Conservation (phyloP, 1,284 basidiomycete species). For the Macrocystidia cucumis region DNA sequence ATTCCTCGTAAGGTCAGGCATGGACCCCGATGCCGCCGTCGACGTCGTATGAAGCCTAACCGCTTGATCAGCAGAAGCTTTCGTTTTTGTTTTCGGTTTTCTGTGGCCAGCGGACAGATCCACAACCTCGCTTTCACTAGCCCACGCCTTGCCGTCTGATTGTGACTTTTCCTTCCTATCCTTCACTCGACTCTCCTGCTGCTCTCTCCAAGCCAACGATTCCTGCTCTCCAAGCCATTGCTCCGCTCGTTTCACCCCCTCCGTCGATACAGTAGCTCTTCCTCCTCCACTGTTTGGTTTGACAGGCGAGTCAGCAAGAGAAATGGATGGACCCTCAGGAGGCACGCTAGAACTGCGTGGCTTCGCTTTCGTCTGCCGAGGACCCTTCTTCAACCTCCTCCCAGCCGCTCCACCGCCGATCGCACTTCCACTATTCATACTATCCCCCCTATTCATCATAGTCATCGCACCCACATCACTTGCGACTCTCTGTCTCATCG, state of each 20-base stretch:
- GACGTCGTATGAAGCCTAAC: conserved; percentile 2
- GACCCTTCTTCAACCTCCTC: conserved; percentile 13
- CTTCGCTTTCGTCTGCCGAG: conserved; percentile 5
- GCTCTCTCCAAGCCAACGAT: not conserved
- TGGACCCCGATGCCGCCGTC: conserved; percentile 6
- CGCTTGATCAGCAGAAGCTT: conserved; percentile 8
- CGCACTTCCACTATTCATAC: too few species aligned
- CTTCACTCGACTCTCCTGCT: conserved; percentile 7
- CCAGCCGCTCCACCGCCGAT: conserved; percentile 2
- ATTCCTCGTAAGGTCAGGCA: conserved; percentile 14
- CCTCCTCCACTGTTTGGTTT: not conserved
- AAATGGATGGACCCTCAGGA: not conserved
- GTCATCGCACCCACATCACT: conserved; percentile 15
- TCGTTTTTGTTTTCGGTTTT: not conserved
- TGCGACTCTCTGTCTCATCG: conserved; percentile 12
- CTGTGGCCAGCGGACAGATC: conserved; percentile 2
- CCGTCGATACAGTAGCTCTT: too few species aligned
- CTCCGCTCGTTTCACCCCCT: conserved; percentile 11
- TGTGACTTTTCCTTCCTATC: conserved; percentile 7
- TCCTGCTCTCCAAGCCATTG: conserved; percentile 16
- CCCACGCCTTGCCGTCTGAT: conserved; percentile 14
- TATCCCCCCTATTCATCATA: too few species aligned
- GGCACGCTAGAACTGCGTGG: conserved; percentile 16
- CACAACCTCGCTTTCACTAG: conserved; percentile 12
- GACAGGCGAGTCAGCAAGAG: not conserved